Conservation (phyloP, 2,329 filamentous ascomycete genomes). For the Fusarium abutilonis region DNA sequence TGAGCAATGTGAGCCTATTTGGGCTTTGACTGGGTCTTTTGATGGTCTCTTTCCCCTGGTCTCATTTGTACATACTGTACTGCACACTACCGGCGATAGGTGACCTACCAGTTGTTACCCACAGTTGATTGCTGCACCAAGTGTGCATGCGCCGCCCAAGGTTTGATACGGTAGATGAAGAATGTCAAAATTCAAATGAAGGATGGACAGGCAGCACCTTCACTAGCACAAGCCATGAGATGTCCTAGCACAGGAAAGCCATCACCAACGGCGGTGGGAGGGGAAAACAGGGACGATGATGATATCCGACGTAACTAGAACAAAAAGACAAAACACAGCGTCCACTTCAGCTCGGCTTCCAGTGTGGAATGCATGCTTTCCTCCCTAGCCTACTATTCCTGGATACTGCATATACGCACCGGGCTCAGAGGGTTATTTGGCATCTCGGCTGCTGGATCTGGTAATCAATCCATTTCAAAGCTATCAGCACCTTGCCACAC, state of each 20-base stretch:
- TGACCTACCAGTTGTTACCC: not conserved
- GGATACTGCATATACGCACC: not conserved
- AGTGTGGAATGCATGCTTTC: slow-evolving; percentile 3
- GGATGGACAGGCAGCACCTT: not conserved
- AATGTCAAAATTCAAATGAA: not conserved
- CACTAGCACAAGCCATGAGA: slow-evolving; percentile 20
- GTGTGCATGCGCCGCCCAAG: not conserved
- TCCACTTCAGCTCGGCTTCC: slow-evolving; percentile 10
- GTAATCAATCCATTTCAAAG: too few species aligned
- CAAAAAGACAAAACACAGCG: slow-evolving; percentile 10
- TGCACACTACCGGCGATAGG: slow-evolving; percentile 7
- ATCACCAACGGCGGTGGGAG: slow-evolving; percentile 24
- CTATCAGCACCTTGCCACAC: slow-evolving; percentile 8
- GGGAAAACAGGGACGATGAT: slow-evolving; percentile 20
- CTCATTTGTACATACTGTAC: not conserved
- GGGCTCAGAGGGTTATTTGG: not conserved
- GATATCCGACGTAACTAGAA: slow-evolving; percentile 25
- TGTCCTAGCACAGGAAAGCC: slow-evolving; percentile 20
- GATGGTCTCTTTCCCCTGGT: too few species aligned
- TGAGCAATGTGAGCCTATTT: not conserved
- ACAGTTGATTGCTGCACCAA: slow-evolving; percentile 20
- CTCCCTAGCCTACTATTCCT: not conserved
- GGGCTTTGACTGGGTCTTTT: not conserved
- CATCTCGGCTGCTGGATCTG: not conserved
- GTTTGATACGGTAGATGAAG: not conserved